A percentile compares a stretch with the other conserved stretches of the same genome.
Conservation (phyloP, 2,329 filamentous ascomycete species). For the Fusarium acutatum region DNA sequence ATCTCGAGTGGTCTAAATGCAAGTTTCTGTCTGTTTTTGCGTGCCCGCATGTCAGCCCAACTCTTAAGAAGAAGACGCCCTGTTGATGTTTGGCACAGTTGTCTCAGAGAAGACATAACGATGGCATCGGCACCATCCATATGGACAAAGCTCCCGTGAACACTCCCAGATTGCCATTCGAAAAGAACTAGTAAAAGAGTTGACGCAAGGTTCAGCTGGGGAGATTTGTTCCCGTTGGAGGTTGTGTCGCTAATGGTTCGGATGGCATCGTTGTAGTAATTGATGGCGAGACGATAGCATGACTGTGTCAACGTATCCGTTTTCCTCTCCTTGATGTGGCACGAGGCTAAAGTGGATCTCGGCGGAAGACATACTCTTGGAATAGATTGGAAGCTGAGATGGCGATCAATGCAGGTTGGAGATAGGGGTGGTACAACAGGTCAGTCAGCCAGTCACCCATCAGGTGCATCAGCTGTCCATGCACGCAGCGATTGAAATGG, state of each 20-base stretch:
- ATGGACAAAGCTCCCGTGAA: not conserved
- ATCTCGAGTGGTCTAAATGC: not conserved
- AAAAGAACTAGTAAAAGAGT: not conserved
- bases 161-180: not conserved
- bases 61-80: not conserved
- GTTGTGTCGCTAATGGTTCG: not conserved
- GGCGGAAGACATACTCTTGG: not conserved
- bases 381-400: not conserved
- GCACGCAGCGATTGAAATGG: not conserved
- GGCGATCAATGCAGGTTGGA: not conserved
- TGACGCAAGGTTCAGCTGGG: not conserved
- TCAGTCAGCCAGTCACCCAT: not conserved
- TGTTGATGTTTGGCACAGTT: not conserved
- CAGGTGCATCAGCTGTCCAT: not conserved
- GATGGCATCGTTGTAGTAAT: not conserved
- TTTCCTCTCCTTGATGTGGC: not conserved
- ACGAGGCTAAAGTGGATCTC: not conserved
- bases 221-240: rapidly evolving
- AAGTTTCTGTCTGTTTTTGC: not conserved
- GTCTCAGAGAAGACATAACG: not conserved
- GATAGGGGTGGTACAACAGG: not conserved
- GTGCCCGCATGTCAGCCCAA: not conserved
- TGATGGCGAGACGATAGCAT: not conserved
- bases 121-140: not conserved
- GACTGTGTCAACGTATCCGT: not conserved